phyloP scores from a whole-genome alignment of 2,329 filamentous ascomycete species.

The Fusarium nematophilum region DNA sequence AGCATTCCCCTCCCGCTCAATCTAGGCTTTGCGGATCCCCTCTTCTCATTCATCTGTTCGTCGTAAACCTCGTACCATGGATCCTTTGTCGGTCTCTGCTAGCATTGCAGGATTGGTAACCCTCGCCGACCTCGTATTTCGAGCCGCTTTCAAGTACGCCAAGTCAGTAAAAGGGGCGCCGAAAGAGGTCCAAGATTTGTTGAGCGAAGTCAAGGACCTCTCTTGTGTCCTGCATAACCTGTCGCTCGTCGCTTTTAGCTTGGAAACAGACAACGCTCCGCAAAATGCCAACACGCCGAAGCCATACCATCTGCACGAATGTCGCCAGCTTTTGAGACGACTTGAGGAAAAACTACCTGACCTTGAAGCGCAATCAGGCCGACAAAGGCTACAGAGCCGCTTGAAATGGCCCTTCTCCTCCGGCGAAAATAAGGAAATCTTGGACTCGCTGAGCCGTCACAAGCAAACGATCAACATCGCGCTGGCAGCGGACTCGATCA shows the following conservation, averaged over 20 bases:
- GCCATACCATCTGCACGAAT: constrained; percentile 9
- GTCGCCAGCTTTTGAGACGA: not conserved
- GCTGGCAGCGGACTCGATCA: not conserved
- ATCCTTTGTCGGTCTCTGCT: constrained; percentile 15
- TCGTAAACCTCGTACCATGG: too few species aligned
- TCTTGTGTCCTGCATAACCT: constrained; percentile 6
- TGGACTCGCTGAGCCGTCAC: not conserved
- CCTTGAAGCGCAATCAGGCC: not conserved
- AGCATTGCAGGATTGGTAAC: constrained; percentile 23
- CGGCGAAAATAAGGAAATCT: not conserved
- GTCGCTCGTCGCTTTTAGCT: not conserved
- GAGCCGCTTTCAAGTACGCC: constrained; percentile 1
- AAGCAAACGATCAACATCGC: constrained; percentile 19
- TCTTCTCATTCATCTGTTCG: too few species aligned
- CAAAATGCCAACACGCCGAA: not conserved
- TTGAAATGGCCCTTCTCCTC: constrained; percentile 20
- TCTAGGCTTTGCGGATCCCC: too few species aligned
- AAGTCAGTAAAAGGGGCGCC: not conserved
- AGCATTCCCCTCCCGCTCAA: too few species aligned
- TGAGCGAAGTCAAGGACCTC: constrained; percentile 2
- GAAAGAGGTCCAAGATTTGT: not conserved
- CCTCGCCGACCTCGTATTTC: constrained; percentile 23
- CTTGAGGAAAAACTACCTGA: not conserved
- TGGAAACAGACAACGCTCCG: not conserved
- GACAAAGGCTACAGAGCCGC: not conserved